Evolutionary conservation across 2,329 filamentous ascomycete species (phyloP).

Genomic region (Curvularia hawaiiensis): DNA sequence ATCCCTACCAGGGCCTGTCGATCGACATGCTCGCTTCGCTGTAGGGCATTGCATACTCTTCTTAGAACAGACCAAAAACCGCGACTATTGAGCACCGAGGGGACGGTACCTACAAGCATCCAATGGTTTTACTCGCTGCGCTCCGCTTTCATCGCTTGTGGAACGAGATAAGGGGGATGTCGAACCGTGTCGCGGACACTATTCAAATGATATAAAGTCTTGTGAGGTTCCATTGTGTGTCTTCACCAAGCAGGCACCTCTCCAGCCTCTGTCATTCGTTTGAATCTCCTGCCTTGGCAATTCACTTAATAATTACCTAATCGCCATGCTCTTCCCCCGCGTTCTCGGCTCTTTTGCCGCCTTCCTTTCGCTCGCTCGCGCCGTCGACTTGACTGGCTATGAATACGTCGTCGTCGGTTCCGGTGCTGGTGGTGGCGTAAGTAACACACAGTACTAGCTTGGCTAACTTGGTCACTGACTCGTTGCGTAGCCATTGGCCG

Average conservation of each 20-base stretch:
- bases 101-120: background rate
- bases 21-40: slow-evolving; percentile 6
- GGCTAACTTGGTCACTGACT: background rate
- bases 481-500: slow-evolving; percentile 43
- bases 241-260: slow-evolving; percentile 17
- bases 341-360: slow-evolving; percentile 27
- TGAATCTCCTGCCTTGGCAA: slow-evolving; percentile 2
- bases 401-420: slow-evolving; percentile 69
- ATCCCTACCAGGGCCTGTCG: slow-evolving; percentile 3
- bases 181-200: background rate
- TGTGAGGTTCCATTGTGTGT: background rate
- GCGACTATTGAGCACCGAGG: slow-evolving; percentile 13
- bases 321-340: slow-evolving; percentile 31
- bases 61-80: slow-evolving; percentile 19
- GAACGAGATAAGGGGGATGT: slow-evolving; percentile 8
- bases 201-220: slow-evolving; percentile 14
- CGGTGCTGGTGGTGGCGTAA: slow-evolving; percentile 38
- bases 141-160: slow-evolving; percentile 1
- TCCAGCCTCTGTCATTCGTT: slow-evolving; percentile 24
- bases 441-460: background rate
- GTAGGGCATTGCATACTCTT: slow-evolving; percentile 11
- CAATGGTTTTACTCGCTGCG: slow-evolving; percentile 8
- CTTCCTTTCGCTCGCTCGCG: slow-evolving; percentile 29
- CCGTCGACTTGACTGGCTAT: slow-evolving; percentile 51
- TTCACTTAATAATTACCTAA: slow-evolving; percentile 7